Percentiles rank a stretch among this genome's conserved stretches.
These are phyloP conservation scores for Pachyrhizus erosus DNA, from an alignment of 306 rosid genomes.

Conservation along the genomic window DNA sequence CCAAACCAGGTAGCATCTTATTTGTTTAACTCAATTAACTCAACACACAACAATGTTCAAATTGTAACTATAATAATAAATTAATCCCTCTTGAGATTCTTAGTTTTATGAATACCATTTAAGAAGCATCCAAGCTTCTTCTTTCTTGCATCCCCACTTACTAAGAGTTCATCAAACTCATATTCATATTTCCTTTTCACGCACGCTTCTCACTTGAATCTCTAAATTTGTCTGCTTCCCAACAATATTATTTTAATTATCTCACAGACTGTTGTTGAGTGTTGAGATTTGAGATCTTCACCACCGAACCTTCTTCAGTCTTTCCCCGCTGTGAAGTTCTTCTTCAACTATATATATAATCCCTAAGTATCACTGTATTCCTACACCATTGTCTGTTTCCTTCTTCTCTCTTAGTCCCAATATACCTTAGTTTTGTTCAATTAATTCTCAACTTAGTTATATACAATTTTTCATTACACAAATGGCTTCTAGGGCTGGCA, in stretches of 20 bases:
- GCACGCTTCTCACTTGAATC: constrained; percentile 19
- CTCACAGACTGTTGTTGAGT: not conserved
- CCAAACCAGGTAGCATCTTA: constrained; percentile 9
- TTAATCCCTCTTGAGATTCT: constrained; percentile 30
- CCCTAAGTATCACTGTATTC: not conserved
- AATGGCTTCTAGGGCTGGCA: constrained; percentile 47
- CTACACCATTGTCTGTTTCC: not conserved
- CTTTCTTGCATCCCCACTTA: constrained; percentile 25
- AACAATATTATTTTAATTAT: not conserved
- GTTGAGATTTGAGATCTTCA: constrained; percentile 47
- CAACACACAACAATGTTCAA: constrained; percentile 39
- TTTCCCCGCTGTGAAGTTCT: not conserved
- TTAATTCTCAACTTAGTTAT: not conserved
- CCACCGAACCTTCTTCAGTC: constrained; percentile 42
- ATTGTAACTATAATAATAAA: constrained; percentile 25
- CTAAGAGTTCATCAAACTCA: not conserved
- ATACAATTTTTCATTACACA: not conserved
- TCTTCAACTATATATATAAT: constrained; percentile 29
- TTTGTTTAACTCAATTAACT: not conserved
- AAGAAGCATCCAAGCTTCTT: constrained; percentile 56
- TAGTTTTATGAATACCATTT: not conserved
- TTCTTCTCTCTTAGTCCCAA: not conserved
- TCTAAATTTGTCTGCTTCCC: constrained; percentile 24
- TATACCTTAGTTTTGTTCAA: not conserved
- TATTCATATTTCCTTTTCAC: not conserved